Evolutionary conservation across 805 yeast genomes (phyloP).

Genomic region (Teunomyces funiuensis): DNA sequence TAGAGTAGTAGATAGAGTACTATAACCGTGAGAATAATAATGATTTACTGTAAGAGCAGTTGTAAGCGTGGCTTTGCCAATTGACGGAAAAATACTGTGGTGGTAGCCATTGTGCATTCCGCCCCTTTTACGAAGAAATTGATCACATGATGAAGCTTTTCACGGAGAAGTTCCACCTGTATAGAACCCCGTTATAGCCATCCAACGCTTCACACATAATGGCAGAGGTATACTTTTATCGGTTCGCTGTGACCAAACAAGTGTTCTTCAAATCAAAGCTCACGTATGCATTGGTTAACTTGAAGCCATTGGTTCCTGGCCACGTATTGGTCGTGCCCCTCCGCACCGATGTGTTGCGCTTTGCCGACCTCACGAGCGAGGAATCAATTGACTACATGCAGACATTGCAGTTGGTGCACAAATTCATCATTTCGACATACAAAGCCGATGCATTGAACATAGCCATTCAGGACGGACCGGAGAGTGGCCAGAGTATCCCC

Average conservation of each 20-base stretch:
- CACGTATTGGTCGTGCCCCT: constrained; percentile 84
- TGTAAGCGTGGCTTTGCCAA: no score
- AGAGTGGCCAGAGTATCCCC: constrained; percentile 95
- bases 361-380: constrained; percentile 67
- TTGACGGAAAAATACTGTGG: background rate
- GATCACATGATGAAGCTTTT: no score
- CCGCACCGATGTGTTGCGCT: constrained; percentile 57
- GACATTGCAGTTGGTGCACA: constrained; percentile 69
- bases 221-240: constrained; percentile 46
- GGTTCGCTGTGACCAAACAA: constrained; percentile 55
- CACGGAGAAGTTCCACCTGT: no score
- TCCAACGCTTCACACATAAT: background rate
- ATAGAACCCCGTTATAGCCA: no score
- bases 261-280: constrained; percentile 59
- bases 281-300: constrained; percentile 83
- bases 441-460: constrained; percentile 83
- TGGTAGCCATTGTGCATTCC: background rate
- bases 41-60: no score
- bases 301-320: constrained; percentile 92
- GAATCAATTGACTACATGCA: constrained; percentile 78
- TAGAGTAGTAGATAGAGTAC: constrained; percentile 2
- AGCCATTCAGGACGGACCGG: constrained; percentile 95
- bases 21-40: background rate
- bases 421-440: constrained; percentile 63
- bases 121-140: no score